A percentile compares a stretch with the other conserved stretches of the same genome.
Conservation (phyloP, 495 filamentous ascomycete species). For the Podospora appendiculata region DNA sequence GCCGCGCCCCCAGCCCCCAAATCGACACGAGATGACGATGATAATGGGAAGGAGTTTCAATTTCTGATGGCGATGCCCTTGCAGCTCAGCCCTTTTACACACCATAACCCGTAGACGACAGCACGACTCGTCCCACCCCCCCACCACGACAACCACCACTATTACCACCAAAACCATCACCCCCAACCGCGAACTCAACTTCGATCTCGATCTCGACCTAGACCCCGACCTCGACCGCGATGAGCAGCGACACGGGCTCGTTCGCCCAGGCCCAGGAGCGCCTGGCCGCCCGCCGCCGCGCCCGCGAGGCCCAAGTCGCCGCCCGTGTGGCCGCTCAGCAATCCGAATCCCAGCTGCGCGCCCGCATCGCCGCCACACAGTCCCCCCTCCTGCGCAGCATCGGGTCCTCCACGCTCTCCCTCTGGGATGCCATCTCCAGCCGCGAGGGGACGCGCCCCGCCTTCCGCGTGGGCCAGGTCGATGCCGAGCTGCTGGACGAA, state of each 20-base stretch:
- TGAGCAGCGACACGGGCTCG: conserved; percentile 55
- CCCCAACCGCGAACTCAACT: background rate
- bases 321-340: conserved; percentile 48
- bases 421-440: conserved; percentile 67
- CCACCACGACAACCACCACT: background rate
- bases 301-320: conserved; percentile 55
- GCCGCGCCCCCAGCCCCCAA: no score
- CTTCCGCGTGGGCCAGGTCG: conserved; percentile 92
- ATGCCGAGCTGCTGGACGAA: conserved; percentile 92
- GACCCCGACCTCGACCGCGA: conserved; percentile 15
- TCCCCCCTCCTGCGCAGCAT: conserved; percentile 54
- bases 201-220: background rate
- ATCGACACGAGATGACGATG: no score
- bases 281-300: conserved; percentile 66
- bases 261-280: conserved; percentile 83
- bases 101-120: background rate
- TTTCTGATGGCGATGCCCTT: no score
- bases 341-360: conserved; percentile 50
- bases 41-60: no score
- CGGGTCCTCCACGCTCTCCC: conserved; percentile 44
- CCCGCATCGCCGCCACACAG: conserved; percentile 51
- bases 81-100: no score
- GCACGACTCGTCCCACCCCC: background rate
- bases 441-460: conserved; percentile 74
- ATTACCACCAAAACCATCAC: background rate